Evolutionary conservation across 2,329 filamentous ascomycete genomes (phyloP).

Genomic region (Pezicula radicicola): DNA sequence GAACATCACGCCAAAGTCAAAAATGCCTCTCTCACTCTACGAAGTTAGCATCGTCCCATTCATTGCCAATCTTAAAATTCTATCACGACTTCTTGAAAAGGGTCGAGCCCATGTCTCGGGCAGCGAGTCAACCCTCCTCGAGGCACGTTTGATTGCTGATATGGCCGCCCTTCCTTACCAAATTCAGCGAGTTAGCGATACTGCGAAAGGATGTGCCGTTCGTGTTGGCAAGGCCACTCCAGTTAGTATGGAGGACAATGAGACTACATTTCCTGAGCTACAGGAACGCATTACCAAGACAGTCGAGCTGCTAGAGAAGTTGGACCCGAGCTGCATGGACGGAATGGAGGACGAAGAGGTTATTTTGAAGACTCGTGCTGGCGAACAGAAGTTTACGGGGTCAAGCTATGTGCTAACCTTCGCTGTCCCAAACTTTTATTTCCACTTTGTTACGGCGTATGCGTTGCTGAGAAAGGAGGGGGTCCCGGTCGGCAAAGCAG

Average conservation of each 20-base stretch:
- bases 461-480: conserved; percentile 58
- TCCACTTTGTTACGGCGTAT: conserved; percentile 60
- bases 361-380: conserved; percentile 27
- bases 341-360: conserved; percentile 38
- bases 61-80: conserved; percentile 38
- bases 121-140: conserved; percentile 30
- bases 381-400: conserved; percentile 37
- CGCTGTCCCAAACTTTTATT: conserved; percentile 59
- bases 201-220: conserved; percentile 35
- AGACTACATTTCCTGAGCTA: conserved; percentile 47
- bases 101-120: conserved; percentile 36
- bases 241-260: conserved; percentile 34
- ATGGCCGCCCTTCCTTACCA: conserved; percentile 49
- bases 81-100: conserved; percentile 40
- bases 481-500: conserved; percentile 57
- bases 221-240: conserved; percentile 34
- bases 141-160: conserved; percentile 41
- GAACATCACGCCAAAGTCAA: not conserved
- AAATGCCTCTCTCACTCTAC: conserved; percentile 25
- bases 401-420: conserved; percentile 45
- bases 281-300: conserved; percentile 43
- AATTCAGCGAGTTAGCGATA: conserved; percentile 40
- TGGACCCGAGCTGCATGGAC: conserved; percentile 39
- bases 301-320: conserved; percentile 40
- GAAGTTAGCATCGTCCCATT: conserved; percentile 37